Evolutionary conservation across 1,284 basidiomycete species (phyloP).

Genomic region (Moesziomyces antarcticus): DNA sequence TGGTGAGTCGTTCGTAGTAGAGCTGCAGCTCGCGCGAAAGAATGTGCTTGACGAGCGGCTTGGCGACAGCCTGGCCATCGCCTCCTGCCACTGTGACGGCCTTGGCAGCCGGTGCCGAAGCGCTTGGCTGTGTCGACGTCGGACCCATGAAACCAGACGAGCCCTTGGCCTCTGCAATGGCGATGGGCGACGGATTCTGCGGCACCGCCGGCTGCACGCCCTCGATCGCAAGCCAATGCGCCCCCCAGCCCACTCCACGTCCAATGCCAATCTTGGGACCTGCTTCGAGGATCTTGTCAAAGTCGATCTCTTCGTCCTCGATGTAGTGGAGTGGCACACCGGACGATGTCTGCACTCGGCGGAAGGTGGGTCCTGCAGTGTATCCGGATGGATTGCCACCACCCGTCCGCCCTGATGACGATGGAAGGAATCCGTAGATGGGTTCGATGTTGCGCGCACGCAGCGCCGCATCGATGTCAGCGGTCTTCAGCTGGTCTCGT

Average conservation of each 20-base stretch:
- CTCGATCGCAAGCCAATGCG: conserved; percentile 96
- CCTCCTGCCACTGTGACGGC: conserved; percentile 55
- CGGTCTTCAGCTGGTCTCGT: conserved; percentile 83
- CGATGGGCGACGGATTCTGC: conserved; percentile 83
- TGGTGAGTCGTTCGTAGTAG: conserved; percentile 91
- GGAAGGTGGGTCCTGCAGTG: conserved; percentile 62
- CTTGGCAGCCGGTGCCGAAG: conserved; percentile 56
- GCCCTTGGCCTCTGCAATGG: conserved; percentile 33
- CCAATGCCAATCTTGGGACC: conserved; percentile 60
- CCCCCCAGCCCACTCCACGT: conserved; percentile 65
- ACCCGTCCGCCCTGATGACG: conserved; percentile 42
- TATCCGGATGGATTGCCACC: conserved; percentile 21
- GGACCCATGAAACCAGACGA: conserved; percentile 36
- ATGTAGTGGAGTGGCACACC: conserved; percentile 79
- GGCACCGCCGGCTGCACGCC: conserved; percentile 96
- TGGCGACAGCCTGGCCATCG: conserved; percentile 53
- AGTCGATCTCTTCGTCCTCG: conserved; percentile 97
- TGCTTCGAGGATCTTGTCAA: conserved; percentile 72
- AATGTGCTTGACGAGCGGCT: conserved; percentile 81
- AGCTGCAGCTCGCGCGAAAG: conserved; percentile 93
- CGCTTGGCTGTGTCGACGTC: conserved; percentile 51
- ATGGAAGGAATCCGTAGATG: conserved; percentile 56
- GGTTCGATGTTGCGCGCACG: conserved; percentile 91
- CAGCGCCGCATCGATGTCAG: conserved; percentile 92
- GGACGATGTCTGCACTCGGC: conserved; percentile 67